Evolutionary conservation across 169 alveolate species (phyloP), one percentile per base, ranked within the genome.

Genomic region (Cryptosporidium meleagridis): DNA sequence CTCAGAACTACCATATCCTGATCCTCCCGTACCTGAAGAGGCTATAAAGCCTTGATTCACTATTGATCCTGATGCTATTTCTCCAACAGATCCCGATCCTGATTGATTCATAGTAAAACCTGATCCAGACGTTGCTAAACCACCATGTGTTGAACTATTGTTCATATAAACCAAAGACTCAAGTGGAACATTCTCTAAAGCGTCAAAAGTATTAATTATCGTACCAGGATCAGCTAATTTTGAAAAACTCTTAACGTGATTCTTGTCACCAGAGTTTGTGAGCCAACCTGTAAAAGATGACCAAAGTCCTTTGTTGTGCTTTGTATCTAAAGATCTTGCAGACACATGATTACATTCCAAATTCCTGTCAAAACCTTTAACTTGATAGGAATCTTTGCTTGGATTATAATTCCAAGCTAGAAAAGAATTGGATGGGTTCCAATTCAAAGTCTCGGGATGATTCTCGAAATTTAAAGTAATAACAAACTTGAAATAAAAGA

Each of bases 401-500:
- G 44, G 23, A 39, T 85, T 67, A 21, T 69, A 85, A 21, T 29
- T 62, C 91, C 91, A 85, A 33, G 2, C 3, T 7, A 85, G 44
- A 26, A 14, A 29, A 31, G 87, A 39, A 33, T 51, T 48, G 3
- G 72, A 21, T 16, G 85, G 75, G 14, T 23, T 35, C 91, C 91
- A 85, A 21, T 35, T n/a, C 48, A 35, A 12, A 29, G 39, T 75
- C 51, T 85, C 85, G 18, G 86, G 92, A 44, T 41, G 29, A 10
- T 53, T 35, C 26, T 70, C 92, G 1, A 39, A 33, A 69, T 10
- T 58, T 39, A 45, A 44, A 10, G 87, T 87, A n/a, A 80, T 62
- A 23, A 75, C 70, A 48, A 69, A 84, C 67, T 92, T 92, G 16
- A 84, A 33, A 21, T 61, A 55, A 84, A 91, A 92, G 23, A 91